Percentiles rank a stretch among this genome's conserved stretches.
Conservation (phyloP, 495 filamentous ascomycete species). For the Hyphodiscus hymeniophilus region DNA sequence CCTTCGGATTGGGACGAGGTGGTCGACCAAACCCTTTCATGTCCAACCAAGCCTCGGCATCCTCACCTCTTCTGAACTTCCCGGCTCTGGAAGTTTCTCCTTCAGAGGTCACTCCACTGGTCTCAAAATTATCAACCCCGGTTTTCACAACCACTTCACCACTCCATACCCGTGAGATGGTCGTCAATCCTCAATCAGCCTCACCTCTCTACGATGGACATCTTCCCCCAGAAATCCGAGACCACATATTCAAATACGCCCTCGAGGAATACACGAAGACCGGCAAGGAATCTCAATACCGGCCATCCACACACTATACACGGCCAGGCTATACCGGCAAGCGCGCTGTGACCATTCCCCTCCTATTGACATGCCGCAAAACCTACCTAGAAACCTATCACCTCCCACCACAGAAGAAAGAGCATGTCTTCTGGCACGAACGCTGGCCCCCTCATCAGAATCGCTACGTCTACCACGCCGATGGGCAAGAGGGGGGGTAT, state of each 20-base stretch:
- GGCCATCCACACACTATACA: conserved; percentile 6
- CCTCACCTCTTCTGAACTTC: no score
- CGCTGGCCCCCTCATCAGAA: not conserved
- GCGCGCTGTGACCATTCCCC: conserved; percentile 4
- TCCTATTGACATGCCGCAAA: conserved; percentile 19
- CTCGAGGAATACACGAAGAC: conserved; percentile 12
- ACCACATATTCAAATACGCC: conserved; percentile 16
- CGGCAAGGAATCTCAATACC: not conserved
- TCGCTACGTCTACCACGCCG: not conserved
- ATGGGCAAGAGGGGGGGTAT: not conserved
- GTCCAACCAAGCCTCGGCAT: no score
- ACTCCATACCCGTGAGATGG: not conserved
- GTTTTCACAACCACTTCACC: not conserved
- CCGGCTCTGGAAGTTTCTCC: no score
- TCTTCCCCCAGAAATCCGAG: conserved; percentile 20
- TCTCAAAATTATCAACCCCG: no score
- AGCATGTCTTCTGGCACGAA: conserved; percentile 18
- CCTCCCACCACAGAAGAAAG: conserved; percentile 10
- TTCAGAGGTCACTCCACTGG: no score
- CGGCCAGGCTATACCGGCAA: conserved; percentile 15
- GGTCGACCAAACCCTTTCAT: no score
- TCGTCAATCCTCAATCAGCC: conserved; percentile 8
- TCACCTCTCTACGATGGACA: conserved; percentile 14
- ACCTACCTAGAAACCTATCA: conserved; percentile 19
- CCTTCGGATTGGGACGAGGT: no score